These are phyloP conservation scores for Ilyonectria robusta DNA, from an alignment of 2,329 filamentous ascomycete species.

Conservation along the genomic window DNA sequence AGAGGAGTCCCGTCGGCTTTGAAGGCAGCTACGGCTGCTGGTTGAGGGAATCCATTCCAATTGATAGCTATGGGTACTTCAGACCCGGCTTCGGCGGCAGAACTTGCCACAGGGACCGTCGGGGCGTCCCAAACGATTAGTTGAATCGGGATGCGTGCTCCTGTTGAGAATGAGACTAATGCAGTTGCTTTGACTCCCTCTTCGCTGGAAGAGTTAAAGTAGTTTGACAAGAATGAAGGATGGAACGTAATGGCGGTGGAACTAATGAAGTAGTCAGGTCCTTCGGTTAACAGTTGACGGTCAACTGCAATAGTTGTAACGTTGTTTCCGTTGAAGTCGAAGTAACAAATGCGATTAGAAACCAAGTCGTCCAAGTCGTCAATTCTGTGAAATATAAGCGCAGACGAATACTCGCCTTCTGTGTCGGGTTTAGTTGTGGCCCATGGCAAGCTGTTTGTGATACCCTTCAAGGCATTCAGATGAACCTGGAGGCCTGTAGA, in stretches of 20 bases:
- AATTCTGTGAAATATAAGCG: background rate
- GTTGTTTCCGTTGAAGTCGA: background rate
- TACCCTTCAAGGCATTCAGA: background rate
- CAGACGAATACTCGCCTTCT: background rate
- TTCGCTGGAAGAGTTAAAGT: constrained; percentile 57
- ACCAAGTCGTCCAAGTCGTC: background rate
- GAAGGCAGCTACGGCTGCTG: background rate
- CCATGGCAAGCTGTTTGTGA: background rate
- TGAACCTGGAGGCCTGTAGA: background rate
- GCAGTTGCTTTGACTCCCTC: constrained; percentile 65
- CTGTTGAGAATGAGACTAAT: constrained; percentile 66
- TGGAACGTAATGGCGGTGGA: constrained; percentile 62
- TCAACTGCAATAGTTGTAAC: background rate
- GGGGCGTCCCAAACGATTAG: constrained; percentile 69
- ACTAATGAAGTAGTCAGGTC: constrained; percentile 61
- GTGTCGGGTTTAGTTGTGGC: background rate
- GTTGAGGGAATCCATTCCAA: background rate
- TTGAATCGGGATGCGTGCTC: constrained; percentile 61
- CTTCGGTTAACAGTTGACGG: background rate
- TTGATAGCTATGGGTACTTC: background rate
- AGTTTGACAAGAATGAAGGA: constrained; percentile 60
- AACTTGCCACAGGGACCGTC: background rate
- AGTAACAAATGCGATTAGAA: background rate
- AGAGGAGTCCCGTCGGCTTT: background rate
- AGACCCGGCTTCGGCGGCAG: background rate